Base-by-base conservation (phyloP, 768 basidiomycete species). In the Auriscalpium microsporum region DNA sequence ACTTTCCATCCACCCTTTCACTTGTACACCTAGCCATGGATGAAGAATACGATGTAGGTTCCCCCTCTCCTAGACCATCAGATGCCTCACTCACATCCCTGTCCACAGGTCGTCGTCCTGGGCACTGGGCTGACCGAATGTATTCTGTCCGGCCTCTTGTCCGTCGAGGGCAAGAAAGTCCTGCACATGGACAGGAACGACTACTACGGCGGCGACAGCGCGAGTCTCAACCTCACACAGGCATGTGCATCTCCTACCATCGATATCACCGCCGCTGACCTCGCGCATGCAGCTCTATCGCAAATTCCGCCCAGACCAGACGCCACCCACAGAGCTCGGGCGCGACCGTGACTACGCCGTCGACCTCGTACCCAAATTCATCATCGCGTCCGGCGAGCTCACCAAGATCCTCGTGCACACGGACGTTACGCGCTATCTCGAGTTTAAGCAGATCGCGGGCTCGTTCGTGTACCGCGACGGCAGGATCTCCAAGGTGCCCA, bases 131-230 rank as follows among this genome's bases (percentile, higher is more conserved):
- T 99, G 67, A 97, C 95, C 33, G 96, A 99, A 72, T 98, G 96
- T 75, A 94, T 98, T 70, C 83, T 99, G 58, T 98, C 96, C 14
- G 96, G 96, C 38, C 75, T 99, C 64, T 79, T 99, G 64, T 98
- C 95, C n/a, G 95, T 97, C 46, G 96, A 97, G 71, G 95, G 96
- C 60, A 97, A 98, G 82, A 99, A 98, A 76, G 96, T 99, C 65
- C 84, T 99, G 50, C 96, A 99, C 73, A 97, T 96, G 81, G 94
- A 95, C 73, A 79, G 92, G 66, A 98, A 98, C 66, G 95, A 99
- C 72, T 99, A 99, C 73, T 99, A 99, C 59, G 96, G 96, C 46
- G 96, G 90, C 54, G 96, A 97, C 67, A 90, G 90, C 67, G 96
- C 96, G 47, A 93, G 90, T 75, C 75, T 98, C 70, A 99, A 98